Percentiles rank a stretch among this genome's conserved stretches.
phyloP scores from a whole-genome alignment of 1,139 yeast genomes.

The Geotrichum europaeum region DNA sequence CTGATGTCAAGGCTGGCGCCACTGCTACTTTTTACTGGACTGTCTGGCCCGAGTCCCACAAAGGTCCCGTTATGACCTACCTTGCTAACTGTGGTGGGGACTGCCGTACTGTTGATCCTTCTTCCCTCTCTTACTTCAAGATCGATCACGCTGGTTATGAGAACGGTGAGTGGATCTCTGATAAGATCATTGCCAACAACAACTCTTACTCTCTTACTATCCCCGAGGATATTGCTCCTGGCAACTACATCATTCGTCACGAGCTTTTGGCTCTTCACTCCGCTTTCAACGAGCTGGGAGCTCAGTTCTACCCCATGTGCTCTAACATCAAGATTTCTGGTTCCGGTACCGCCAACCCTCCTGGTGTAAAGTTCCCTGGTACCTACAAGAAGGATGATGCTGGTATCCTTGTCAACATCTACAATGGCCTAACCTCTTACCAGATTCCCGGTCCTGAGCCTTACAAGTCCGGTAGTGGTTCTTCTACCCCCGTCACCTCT shows the following conservation, averaged over 20 bases:
- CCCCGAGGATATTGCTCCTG: conserved; percentile 15
- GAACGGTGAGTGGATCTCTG: conserved; percentile 12
- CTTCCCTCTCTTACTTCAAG: conserved; percentile 15
- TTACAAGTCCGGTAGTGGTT: conserved; percentile 10
- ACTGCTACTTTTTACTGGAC: conserved; percentile 16
- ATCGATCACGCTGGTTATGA: conserved; percentile 17
- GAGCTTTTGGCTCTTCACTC: conserved; percentile 16
- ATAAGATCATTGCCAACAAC: conserved; percentile 14
- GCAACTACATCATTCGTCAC: conserved; percentile 17
- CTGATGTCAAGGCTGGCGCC: conserved; percentile 13
- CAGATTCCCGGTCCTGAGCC: conserved; percentile 17
- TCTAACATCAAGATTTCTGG: conserved; percentile 17
- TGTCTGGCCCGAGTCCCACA: conserved; percentile 14
- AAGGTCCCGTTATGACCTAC: conserved; percentile 18
- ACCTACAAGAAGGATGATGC: conserved; percentile 17
- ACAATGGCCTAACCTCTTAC: conserved; percentile 9
- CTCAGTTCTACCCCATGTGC: conserved; percentile 18
- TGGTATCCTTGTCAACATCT: conserved; percentile 16
- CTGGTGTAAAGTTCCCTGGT: conserved; percentile 19
- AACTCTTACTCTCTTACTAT: conserved; percentile 16
- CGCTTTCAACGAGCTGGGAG: conserved; percentile 8
- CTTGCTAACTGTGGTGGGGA: conserved; percentile 15
- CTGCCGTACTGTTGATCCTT: conserved; percentile 12
- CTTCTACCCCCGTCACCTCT: conserved; percentile 6
- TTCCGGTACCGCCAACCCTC: conserved; percentile 16